Base-by-base conservation (phyloP, 2,329 filamentous ascomycete genomes). In the Rhynchosporium secalis region DNA sequence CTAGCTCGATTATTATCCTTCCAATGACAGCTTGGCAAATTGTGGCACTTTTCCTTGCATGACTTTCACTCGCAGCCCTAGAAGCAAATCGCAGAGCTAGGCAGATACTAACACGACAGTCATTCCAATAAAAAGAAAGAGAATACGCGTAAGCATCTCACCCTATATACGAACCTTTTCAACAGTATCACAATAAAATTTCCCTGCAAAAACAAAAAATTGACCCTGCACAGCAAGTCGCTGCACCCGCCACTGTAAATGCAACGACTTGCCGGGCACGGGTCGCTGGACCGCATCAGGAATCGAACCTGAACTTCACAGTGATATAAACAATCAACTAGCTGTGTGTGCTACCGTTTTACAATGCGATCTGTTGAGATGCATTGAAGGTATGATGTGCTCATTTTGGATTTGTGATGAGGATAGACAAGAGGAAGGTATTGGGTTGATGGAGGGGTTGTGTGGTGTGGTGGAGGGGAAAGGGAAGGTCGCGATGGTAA, bases 271-370 rank as follows among this genome's bases (percentile, higher is more conserved):
- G 49, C 49, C 49, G n/a, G 9, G 49, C 49, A 28, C 48, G 49
- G 49, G 49, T 54, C 49, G 49, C 13, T 12, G 49, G 49, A 36
- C 49, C 36, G 38, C 49, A 54, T 54, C 33, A 54, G 49, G 33
- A 54, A n/a, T 54, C 36, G 49, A 54, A 54, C 49, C 49, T 54
- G 33, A 40, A 41, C 38, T n/a, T 54, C 49, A 40, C n/a, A 28
- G 49, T 20, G 20, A n/a, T 13, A 12, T 10, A 0, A 6, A 10
- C 5, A 26, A 12, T 10, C 2, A 6, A 10, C 5, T 36, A 28
- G 49, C 33, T 28, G 33, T 54, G 36, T n/a, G 49, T 54, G 49
- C 49, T 38, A 40, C 49, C 33, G 28, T 54, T 54, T 13, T 33
- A 54, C 49, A 31, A 54, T 40, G 8, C 38, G 26, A 26, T 36